These are phyloP conservation scores for Ustilago hordei DNA, from an alignment of 1,284 basidiomycete genomes.

Conservation along the genomic window DNA sequence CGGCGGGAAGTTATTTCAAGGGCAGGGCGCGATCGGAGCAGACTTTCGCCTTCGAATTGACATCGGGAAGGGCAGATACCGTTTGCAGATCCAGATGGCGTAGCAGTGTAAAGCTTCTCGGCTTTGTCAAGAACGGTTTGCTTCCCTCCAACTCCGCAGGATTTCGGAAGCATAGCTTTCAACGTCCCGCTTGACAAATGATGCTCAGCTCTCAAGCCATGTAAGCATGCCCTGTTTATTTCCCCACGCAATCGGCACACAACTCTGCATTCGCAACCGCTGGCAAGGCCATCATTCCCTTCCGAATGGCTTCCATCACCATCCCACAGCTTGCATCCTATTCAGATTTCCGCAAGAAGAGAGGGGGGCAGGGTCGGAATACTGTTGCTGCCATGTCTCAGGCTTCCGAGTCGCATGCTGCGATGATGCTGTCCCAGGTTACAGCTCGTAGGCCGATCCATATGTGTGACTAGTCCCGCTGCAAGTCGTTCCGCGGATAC, in stretches of 20 bases:
- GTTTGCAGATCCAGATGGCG: too few species aligned
- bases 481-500: background rate
- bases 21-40: background rate
- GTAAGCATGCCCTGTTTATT: background rate
- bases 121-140: too few species aligned
- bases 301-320: background rate
- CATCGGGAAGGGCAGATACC: background rate
- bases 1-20: background rate
- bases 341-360: background rate
- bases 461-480: too few species aligned
- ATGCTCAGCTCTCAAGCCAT: background rate
- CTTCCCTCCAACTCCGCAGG: background rate
- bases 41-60: background rate
- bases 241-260: slow-evolving; percentile 5
- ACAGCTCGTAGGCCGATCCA: background rate
- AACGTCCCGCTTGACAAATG: background rate
- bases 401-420: background rate
- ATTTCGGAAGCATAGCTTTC: background rate
- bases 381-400: slow-evolving; percentile 7
- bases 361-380: background rate
- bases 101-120: too few species aligned
- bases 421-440: background rate
- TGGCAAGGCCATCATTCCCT: background rate
- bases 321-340: background rate
- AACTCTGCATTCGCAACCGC: background rate